phyloP scores from a whole-genome alignment of 2,329 filamentous ascomycete genomes.

The Cryphonectria carpinicola region DNA sequence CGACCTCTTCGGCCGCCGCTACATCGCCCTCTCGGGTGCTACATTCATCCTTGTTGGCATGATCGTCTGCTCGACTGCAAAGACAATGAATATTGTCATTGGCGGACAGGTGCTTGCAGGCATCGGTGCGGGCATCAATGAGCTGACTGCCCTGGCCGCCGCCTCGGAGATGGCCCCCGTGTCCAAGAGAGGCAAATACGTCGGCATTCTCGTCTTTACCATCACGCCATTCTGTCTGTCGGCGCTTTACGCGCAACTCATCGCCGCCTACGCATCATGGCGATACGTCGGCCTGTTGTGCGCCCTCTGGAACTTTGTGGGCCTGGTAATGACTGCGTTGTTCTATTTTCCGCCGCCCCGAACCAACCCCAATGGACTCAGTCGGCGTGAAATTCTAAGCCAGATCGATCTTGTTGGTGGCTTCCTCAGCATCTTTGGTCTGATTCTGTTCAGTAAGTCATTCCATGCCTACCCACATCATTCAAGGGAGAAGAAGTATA shows the following conservation, averaged over 20 bases:
- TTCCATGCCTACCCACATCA: background rate
- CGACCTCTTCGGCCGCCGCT: conserved; percentile 65
- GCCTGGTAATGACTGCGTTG: conserved; percentile 52
- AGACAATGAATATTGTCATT: conserved; percentile 65
- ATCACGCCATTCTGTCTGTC: conserved; percentile 67
- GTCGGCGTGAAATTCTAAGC: conserved; percentile 45
- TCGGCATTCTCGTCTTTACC: conserved; percentile 62
- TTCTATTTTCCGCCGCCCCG: conserved; percentile 59
- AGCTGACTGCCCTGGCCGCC: conserved; percentile 69
- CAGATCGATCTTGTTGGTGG: conserved; percentile 57
- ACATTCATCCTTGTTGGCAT: conserved; percentile 60
- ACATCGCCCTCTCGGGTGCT: conserved; percentile 59
- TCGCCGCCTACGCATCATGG: conserved; percentile 53
- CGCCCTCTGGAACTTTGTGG: conserved; percentile 55
- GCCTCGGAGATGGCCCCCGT: conserved; percentile 71
- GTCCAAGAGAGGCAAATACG: conserved; percentile 65
- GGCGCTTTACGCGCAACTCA: conserved; percentile 62
- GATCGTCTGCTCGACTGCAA: conserved; percentile 61
- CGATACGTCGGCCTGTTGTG: conserved; percentile 58
- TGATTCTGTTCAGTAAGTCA: conserved; percentile 47
- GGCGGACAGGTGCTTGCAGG: conserved; percentile 62
- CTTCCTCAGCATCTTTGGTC: conserved; percentile 51
- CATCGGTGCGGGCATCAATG: conserved; percentile 68
- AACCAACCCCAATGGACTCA: conserved; percentile 43
- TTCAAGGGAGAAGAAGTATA: no score